A percentile compares a stretch with the other conserved stretches of the same genome.
These are phyloP conservation scores for Pichia sp. DNA, from an alignment of 1,139 yeast species.

Conservation along the genomic window DNA sequence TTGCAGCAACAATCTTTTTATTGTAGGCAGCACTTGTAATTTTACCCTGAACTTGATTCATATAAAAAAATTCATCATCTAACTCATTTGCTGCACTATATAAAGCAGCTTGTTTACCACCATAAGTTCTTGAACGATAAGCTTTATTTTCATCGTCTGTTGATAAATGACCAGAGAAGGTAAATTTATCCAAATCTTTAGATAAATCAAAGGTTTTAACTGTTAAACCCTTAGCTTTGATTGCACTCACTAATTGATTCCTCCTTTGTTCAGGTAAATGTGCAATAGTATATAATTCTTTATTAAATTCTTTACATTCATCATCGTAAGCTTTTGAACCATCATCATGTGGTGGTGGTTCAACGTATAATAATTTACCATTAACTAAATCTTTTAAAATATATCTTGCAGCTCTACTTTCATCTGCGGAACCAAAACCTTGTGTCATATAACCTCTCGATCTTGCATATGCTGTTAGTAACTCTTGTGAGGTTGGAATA, in stretches of 20 bases:
- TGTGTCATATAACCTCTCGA: constrained; percentile 98
- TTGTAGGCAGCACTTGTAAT: constrained; percentile 70
- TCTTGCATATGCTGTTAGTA: constrained; percentile 87
- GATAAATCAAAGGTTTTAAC: constrained; percentile 56
- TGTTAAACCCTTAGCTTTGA: constrained; percentile 46
- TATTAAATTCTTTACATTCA: constrained; percentile 64
- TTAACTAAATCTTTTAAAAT: constrained; percentile 90
- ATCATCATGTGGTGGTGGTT: constrained; percentile 75
- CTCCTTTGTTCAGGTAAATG: constrained; percentile 71
- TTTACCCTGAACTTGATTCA: constrained; percentile 58
- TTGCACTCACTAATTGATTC: constrained; percentile 62
- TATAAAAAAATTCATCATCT: constrained; percentile 76
- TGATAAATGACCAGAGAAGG: constrained; percentile 72
- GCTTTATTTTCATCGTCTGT: constrained; percentile 38
- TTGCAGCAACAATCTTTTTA: constrained; percentile 28
- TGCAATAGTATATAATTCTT: constrained; percentile 59
- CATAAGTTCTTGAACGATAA: constrained; percentile 43
- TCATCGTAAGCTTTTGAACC: constrained; percentile 40
- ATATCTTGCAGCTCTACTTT: constrained; percentile 89
- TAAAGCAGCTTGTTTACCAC: constrained; percentile 78
- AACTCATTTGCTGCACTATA: constrained; percentile 72
- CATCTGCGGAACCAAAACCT: constrained; percentile 96
- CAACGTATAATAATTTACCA: constrained; percentile 78
- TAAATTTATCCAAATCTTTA: constrained; percentile 61
- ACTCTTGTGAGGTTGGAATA: constrained; percentile 79